Base-by-base conservation (phyloP, 169 alveolate genomes). In the Plasmodium malariae region DNA sequence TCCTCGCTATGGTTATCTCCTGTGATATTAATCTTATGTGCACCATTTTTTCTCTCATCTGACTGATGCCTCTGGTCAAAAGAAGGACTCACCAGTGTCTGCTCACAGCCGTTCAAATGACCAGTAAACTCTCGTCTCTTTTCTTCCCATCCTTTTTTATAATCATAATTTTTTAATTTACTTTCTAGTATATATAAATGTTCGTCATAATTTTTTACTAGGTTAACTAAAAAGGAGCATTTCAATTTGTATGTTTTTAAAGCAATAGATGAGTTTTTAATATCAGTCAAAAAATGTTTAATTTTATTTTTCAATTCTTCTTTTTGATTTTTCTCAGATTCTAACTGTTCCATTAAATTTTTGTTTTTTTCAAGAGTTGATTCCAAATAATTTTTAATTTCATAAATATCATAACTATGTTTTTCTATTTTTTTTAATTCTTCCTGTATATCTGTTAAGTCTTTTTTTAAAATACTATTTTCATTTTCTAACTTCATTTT, bases 391-490 rank as follows among this genome's bases (percentile, higher is more conserved):
- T 62, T 57, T 86, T 86, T 86, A 26, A 86, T 86, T 57, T 86
- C 92, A 72, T 86, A 86, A 32, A 70, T 86, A 43, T 86, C 92
- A 62, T 57, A 86, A 73, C 92, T 86, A 54, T 86, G 19, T 54
- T 86, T 69, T 55, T 86, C 87, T 12, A 86, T 57, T 17, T 73
- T 54, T 71, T 86, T 86, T 40, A 86, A 86, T 19, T 70, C 72
- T 12, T 86, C 92, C 30, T 86, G 69, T 30, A 43, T n/a, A 32
- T 37, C 55, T 32, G 24, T 19, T 48, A 86, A 51, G 70, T 86
- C 68, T 70, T 86, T 86, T 34, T 86, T 86, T 36, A 86, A 70
- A 11, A 70, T 21, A 26, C n/a, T 34, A 86, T 86, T 86, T 86
- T 86, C 92, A 37, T 60, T 60, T 70, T 70, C 86, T 6, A 86